Percentiles rank a stretch among this genome's conserved stretches.
Conservation (phyloP, 257 asterid species). For the Leptodermis oblonga region DNA sequence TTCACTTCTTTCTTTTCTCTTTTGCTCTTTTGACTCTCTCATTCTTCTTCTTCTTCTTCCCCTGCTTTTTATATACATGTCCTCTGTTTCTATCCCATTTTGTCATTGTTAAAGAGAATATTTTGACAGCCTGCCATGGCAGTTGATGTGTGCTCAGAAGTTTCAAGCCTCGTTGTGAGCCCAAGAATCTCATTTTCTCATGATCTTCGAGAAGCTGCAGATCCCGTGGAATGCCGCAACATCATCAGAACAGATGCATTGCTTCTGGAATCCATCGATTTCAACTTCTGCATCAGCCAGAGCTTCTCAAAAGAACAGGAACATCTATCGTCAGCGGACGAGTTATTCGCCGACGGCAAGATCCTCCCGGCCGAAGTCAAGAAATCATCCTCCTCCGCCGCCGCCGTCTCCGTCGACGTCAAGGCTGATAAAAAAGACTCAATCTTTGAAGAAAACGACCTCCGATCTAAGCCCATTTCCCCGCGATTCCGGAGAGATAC, state of each 20-base stretch:
- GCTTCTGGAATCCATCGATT: conserved; percentile 52
- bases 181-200: conserved; percentile 81
- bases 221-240: conserved; percentile 36
- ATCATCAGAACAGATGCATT: conserved; percentile 31
- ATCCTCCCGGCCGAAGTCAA: conserved; percentile 65
- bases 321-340: conserved; percentile 65
- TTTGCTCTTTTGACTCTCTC: conserved; percentile 40
- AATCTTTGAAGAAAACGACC: background rate
- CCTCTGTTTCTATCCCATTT: background rate
- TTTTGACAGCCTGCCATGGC: conserved; percentile 48
- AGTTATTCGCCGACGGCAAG: conserved; percentile 74
- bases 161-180: conserved; percentile 37
- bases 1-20: conserved; percentile 28
- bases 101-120: background rate
- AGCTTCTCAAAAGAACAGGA: conserved; percentile 25
- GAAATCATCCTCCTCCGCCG: conserved; percentile 11
- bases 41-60: conserved; percentile 10
- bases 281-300: conserved; percentile 47
- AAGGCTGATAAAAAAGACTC: background rate
- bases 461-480: conserved; percentile 21
- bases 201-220: conserved; percentile 54
- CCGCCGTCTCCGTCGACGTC: background rate
- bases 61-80: conserved; percentile 14
- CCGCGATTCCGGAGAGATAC: background rate
- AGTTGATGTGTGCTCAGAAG: conserved; percentile 56